Base-by-base conservation (phyloP, 352 stramenopile species). In the Paralagenidium karlingii region DNA sequence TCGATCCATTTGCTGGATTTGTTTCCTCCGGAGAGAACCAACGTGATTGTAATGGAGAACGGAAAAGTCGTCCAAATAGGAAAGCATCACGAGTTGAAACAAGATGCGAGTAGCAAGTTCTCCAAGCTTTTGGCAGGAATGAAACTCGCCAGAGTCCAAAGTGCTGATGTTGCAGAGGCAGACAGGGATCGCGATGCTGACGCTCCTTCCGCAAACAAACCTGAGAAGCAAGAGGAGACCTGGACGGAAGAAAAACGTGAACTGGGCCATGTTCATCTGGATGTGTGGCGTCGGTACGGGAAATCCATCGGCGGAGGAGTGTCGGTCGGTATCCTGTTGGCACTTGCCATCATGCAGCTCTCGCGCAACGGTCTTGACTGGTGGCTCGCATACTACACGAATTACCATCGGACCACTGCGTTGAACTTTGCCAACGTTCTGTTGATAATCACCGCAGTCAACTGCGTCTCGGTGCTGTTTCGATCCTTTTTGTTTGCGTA, bases 401-500 rank as follows among this genome's bases (percentile, higher is more conserved):
- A 81, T 36, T 43, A 45, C 26, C 33, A 55, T 11, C 66, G 71
- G 41, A 53, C 36, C 10, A 55, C 71, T 0, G 59, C 71, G 0
- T 26, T 44, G 5, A 30, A 49, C 7, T 90, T 92, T 47, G 68
- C 63, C 0, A 48, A 60, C 27, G 60, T 75, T 5, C 45, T 91
- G 24, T 21, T 83, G 3, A 65, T 60, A 26, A 84, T 93, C 40
- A 68, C 77, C 6, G 43, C 58, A 5, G 58, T 64, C 8, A 90
- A 93, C 34, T 79, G 73, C 27, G n/a, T 62, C 7, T 53, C 65
- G 0, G 74, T 86, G 8, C 68, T 88, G 26, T 52, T 73, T 16
- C 80, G 82, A 15, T 83, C 82, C 3, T 84, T 94, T 51, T 39
- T 92, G 19, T 94, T 96, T 41, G 81, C 82, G 0, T 80, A 64